phyloP scores from a whole-genome alignment of 2,329 filamentous ascomycete species.

The Aspergillus neoniger region DNA sequence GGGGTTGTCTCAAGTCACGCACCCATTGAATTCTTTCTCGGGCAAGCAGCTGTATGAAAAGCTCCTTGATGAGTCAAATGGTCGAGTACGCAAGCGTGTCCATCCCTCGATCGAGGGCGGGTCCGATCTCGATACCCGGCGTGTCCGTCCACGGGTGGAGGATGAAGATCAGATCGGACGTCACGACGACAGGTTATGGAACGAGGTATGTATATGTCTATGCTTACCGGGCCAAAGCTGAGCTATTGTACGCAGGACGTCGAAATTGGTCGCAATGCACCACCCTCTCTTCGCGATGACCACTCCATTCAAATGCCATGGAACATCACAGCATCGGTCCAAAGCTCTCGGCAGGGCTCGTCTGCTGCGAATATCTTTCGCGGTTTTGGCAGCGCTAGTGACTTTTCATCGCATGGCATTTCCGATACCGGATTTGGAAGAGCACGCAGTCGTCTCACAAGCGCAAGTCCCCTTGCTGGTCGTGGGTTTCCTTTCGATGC shows the following conservation, averaged over 20 bases:
- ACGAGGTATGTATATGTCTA: slow-evolving; percentile 33
- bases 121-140: slow-evolving; percentile 30
- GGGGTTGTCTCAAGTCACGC: slow-evolving; percentile 41
- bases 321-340: slow-evolving; percentile 61
- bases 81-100: slow-evolving; percentile 32
- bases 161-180: slow-evolving; percentile 39
- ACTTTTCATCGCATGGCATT: slow-evolving; percentile 31
- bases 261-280: slow-evolving; percentile 71
- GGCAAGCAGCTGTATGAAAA: slow-evolving; percentile 56
- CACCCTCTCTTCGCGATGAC: slow-evolving; percentile 67
- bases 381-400: slow-evolving; percentile 39
- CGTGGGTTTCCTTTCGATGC: slow-evolving; percentile 44
- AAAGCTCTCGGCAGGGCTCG: slow-evolving; percentile 53
- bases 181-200: slow-evolving; percentile 39
- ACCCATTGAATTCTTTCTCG: slow-evolving; percentile 61
- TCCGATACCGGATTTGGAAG: slow-evolving; percentile 35
- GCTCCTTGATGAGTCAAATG: slow-evolving; percentile 41
- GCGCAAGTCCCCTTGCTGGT: slow-evolving; percentile 63
- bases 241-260: slow-evolving; percentile 45
- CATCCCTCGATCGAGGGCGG: slow-evolving; percentile 26
- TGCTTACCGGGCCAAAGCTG: background rate
- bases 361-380: slow-evolving; percentile 33
- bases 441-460: slow-evolving; percentile 56
- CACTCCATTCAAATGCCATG: slow-evolving; percentile 68
- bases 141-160: slow-evolving; percentile 42